Evolutionary conservation across 1,284 basidiomycete species (phyloP).

Genomic region (Melampsora americana): DNA sequence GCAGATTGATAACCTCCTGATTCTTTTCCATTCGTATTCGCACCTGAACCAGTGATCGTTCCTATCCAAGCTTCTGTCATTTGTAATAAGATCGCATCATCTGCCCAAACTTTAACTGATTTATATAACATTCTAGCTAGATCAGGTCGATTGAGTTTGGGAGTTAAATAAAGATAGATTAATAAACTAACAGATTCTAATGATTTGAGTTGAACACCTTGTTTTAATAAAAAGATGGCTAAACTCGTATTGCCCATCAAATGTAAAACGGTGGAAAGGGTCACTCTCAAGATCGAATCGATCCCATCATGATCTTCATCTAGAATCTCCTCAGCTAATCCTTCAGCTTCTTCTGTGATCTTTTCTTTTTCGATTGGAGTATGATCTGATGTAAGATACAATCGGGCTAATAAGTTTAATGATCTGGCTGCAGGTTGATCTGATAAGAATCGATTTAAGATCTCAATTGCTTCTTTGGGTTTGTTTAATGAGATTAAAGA

Average conservation of each 20-base stretch:
- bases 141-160: conserved; percentile 68
- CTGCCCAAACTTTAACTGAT: conserved; percentile 74
- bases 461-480: conserved; percentile 32
- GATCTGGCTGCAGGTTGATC: conserved; percentile 25
- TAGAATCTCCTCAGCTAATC: conserved; percentile 31
- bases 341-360: conserved; percentile 29
- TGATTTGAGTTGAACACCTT: conserved; percentile 42
- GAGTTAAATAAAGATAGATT: conserved; percentile 75
- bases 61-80: conserved; percentile 82
- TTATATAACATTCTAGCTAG: conserved; percentile 80
- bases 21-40: conserved; percentile 28
- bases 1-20: conserved; percentile 59
- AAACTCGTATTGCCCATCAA: conserved; percentile 19
- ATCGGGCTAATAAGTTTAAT: conserved; percentile 23
- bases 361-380: conserved; percentile 2
- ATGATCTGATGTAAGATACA: not conserved
- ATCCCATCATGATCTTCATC: conserved; percentile 39
- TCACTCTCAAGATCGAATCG: conserved; percentile 33
- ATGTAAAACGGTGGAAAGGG: conserved; percentile 22
- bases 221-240: conserved; percentile 38
- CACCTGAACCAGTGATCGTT: conserved; percentile 67
- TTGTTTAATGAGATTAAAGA: conserved; percentile 34
- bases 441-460: conserved; percentile 4
- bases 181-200: conserved; percentile 68
- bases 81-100: conserved; percentile 83